Conservation (phyloP, 192 early-diverging fungal species). For the Phlyctochytrium planicorne region DNA sequence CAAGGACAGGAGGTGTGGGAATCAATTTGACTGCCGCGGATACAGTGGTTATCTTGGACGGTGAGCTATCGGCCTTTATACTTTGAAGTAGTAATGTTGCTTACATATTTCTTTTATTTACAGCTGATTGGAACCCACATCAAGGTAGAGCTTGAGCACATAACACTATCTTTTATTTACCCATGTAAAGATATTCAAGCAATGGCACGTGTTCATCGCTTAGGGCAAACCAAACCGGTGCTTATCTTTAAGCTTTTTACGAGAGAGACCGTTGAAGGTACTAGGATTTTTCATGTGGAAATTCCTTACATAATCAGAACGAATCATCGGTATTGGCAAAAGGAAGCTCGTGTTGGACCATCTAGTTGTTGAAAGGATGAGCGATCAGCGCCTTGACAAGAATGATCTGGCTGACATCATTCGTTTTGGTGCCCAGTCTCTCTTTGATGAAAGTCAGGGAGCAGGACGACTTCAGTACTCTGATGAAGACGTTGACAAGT, state of each 20-base stretch:
- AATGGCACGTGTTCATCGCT: slow-evolving; percentile 69
- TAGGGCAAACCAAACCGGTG: slow-evolving; percentile 70
- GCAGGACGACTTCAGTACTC: slow-evolving; percentile 51
- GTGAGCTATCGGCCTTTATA: slow-evolving; percentile 11
- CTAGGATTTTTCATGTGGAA: background rate
- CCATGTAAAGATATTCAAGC: slow-evolving; percentile 66
- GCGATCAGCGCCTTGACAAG: slow-evolving; percentile 49
- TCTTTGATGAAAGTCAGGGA: slow-evolving; percentile 64
- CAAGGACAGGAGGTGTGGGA: slow-evolving; percentile 75
- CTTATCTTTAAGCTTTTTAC: slow-evolving; percentile 65
- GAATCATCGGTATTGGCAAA: slow-evolving; percentile 73
- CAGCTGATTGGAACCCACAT: slow-evolving; percentile 71
- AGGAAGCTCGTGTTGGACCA: slow-evolving; percentile 75
- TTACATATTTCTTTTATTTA: background rate
- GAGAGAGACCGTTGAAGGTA: slow-evolving; percentile 60
- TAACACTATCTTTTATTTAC: background rate
- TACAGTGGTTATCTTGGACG: slow-evolving; percentile 72
- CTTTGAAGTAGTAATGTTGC: background rate
- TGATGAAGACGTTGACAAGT: slow-evolving; percentile 55
- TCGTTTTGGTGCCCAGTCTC: slow-evolving; percentile 63
- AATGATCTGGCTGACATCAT: slow-evolving; percentile 65
- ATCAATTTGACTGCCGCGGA: slow-evolving; percentile 74
- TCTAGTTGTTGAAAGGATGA: slow-evolving; percentile 73
- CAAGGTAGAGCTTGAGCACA: slow-evolving; percentile 9
- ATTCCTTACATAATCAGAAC: slow-evolving; percentile 32